These are phyloP conservation scores for Daldinia grandis DNA, from an alignment of 495 filamentous ascomycete species.

Conservation along the genomic window DNA sequence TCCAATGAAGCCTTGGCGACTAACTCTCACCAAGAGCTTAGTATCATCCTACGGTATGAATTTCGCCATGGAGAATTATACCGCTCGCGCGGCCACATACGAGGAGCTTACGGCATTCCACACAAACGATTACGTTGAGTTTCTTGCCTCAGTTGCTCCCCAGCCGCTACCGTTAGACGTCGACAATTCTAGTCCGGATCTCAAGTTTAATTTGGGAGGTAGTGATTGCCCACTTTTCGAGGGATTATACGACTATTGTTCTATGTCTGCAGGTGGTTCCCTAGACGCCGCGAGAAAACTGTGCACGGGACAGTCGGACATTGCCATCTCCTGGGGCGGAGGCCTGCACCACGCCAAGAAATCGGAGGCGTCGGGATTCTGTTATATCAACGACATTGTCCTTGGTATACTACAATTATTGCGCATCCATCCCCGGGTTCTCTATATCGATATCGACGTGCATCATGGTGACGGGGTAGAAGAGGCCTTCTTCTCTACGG, in stretches of 20 bases:
- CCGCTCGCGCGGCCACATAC: conserved; percentile 79
- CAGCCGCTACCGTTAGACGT: conserved; percentile 60
- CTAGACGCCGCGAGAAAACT: conserved; percentile 92
- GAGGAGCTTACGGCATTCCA: conserved; percentile 92
- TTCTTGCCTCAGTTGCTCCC: conserved; percentile 67
- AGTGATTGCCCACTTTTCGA: conserved; percentile 98
- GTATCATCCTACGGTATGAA: conserved; percentile 95
- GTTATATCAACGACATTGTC: conserved; percentile 98
- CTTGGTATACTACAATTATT: conserved; percentile 91
- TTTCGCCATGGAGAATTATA: conserved; percentile 92
- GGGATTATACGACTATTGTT: conserved; percentile 93
- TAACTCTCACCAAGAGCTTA: conserved; percentile 93
- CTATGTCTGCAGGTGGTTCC: conserved; percentile 88
- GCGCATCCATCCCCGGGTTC: conserved; percentile 85
- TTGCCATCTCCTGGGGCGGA: conserved; percentile 99
- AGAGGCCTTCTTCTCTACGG: conserved; percentile 95
- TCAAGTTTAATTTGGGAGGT: conserved; percentile 81
- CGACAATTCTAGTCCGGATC: conserved; percentile 57
- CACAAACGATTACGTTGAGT: conserved; percentile 86
- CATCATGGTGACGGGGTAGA: conserved; percentile 98
- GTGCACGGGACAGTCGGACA: conserved; percentile 83
- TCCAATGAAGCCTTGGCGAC: conserved; percentile 98
- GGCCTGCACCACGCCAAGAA: conserved; percentile 98
- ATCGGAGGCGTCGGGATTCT: conserved; percentile 92
- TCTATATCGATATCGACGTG: conserved; percentile 98